Evolutionary conservation across 116 monocot species (phyloP).

Genomic region (Trichopus zeylanicus): DNA sequence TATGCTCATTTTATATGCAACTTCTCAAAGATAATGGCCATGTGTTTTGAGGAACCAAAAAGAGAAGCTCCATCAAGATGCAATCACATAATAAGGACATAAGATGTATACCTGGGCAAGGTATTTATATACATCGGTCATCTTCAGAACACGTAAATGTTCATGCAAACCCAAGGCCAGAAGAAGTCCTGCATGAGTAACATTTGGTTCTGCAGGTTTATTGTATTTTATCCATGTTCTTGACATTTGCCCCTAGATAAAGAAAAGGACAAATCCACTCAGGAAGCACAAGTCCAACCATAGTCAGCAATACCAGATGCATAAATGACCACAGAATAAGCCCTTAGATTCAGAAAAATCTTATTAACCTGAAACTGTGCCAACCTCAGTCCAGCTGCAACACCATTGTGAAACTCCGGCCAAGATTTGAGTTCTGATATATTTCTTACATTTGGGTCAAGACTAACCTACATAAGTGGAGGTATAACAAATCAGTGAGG

Average conservation of each 20-base stretch:
- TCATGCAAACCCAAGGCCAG: slow-evolving; percentile 87
- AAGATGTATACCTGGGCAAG: slow-evolving; percentile 49
- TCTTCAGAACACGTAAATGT: slow-evolving; percentile 66
- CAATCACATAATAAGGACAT: too few relatives aligned
- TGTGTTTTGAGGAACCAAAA: neutral
- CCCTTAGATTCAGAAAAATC: neutral
- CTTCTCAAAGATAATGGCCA: neutral
- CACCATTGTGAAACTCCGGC: slow-evolving; percentile 99
- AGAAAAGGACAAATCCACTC: slow-evolving; percentile 11
- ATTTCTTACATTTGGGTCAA: slow-evolving; percentile 79
- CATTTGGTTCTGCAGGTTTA: slow-evolving; percentile 77
- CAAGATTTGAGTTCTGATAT: slow-evolving; percentile 72
- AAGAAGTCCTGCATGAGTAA: slow-evolving; percentile 82
- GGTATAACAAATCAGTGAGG: too few relatives aligned
- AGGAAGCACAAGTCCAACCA: too few relatives aligned
- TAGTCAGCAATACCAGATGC: too few relatives aligned
- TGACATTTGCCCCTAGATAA: slow-evolving; percentile 73
- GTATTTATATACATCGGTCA: slow-evolving; percentile 72
- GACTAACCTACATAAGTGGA: slow-evolving; percentile 58
- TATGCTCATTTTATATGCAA: too few relatives aligned
- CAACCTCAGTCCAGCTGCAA: slow-evolving; percentile 88
- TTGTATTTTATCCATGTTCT: slow-evolving; percentile 92
- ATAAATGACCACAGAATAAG: too few relatives aligned
- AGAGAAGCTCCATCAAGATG: neutral
- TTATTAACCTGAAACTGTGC: slow-evolving; percentile 75